Evolutionary conservation across 331 rosid species (phyloP).

Genomic region (Malus hybrid): DNA sequence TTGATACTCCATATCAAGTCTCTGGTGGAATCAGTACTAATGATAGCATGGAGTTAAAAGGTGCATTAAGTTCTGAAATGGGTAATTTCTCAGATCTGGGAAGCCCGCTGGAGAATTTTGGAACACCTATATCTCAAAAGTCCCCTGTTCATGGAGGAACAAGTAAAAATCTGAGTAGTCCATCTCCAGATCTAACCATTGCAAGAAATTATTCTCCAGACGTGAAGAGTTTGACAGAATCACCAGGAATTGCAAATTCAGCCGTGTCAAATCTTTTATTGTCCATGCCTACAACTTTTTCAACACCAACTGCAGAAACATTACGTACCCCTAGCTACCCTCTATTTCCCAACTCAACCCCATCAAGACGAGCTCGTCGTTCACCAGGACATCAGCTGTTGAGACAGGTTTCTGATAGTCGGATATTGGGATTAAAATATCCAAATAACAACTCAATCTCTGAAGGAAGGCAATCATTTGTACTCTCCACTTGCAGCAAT

Average conservation of each 20-base stretch:
- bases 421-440: conserved; percentile 57
- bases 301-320: conserved; percentile 42
- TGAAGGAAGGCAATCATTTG: conserved; percentile 71
- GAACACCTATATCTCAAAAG: conserved; percentile 50
- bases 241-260: conserved; percentile 43
- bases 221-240: conserved; percentile 54
- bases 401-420: conserved; percentile 79
- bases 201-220: conserved; percentile 63
- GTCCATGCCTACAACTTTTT: conserved; percentile 45
- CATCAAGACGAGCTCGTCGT: conserved; percentile 59
- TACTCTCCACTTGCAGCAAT: conserved; percentile 70
- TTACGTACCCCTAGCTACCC: conserved; percentile 28
- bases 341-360: conserved; percentile 43
- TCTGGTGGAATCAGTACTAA: conserved; percentile 37
- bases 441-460: conserved; percentile 66
- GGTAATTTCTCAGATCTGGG: conserved; percentile 46
- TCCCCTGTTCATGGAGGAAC: conserved; percentile 46
- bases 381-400: conserved; percentile 71
- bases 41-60: conserved; percentile 55
- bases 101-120: conserved; percentile 43
- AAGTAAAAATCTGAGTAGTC: conserved; percentile 36
- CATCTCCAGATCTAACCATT: conserved; percentile 61
- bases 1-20: conserved; percentile 31
- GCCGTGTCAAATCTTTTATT: conserved; percentile 36
- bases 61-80: conserved; percentile 54